Base-by-base conservation (phyloP, 164 flowering plant genomes). In the Stephania cephalantha region DNA sequence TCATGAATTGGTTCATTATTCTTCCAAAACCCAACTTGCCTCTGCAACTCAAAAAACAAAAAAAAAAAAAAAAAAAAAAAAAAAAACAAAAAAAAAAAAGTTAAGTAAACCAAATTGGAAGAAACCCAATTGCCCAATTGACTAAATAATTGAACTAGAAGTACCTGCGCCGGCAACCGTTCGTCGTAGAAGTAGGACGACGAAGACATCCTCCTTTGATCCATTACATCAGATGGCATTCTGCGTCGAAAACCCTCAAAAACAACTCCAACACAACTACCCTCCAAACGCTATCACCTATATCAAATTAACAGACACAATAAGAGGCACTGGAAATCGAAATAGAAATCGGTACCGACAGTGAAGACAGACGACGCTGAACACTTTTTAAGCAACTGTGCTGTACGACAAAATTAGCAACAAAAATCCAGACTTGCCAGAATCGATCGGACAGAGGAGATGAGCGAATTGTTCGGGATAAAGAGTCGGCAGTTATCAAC, bases 11-110 rank as follows among this genome's bases (percentile, higher is more conserved):
- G 66, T 70, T 86, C 88, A 31, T 83, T 35, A 35, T 35, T 74
- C 79, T 87, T 89, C 90, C 89, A 86, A 67, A 87, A 85, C 22
- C 91, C 92, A 74, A 85, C 78, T 71, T 86, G 89, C 79, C 90
- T 86, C 96, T 87, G 90, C 75, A 70, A 79, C 83, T 67, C 3
- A 35, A 6, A 35, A 61, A 9, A 73, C 31, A 0, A 31, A 61
- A 9, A 73, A 55, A 0, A 31, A 72, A 75, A 7, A 46, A 5
- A 15, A 75, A 10, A 25, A 42, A 9, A 12, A 55, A 9, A 31
- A 44, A 77, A 15, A 29, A 45, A 20, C 66, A 52, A n/a, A 61
- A 17, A 8, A 17, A 53, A 53, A 63, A 35, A 13, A 30, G 12
- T 0, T 55, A 25, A 9, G 18, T 35, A 35, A 35, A 2, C 42